Evolutionary conservation across 768 basidiomycete species (phyloP).

Genomic region (Asterophora parasitica): DNA sequence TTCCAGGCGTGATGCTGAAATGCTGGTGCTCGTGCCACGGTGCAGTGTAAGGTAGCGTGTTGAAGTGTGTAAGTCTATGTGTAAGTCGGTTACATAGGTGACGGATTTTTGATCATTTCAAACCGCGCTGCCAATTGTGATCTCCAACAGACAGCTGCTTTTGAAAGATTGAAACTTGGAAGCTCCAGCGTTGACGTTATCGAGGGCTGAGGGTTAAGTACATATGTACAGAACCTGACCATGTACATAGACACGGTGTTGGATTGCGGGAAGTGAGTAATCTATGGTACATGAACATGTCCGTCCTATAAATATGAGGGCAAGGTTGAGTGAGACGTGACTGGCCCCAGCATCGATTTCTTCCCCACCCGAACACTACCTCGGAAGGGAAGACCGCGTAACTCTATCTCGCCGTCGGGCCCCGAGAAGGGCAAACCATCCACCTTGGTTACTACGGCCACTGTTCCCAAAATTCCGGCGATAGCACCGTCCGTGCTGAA

Average conservation of each 20-base stretch:
- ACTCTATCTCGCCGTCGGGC: slow-evolving; percentile 42
- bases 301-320: background rate
- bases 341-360: slow-evolving; percentile 24
- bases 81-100: no score
- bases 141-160: no score
- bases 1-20: background rate
- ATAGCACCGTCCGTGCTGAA: slow-evolving; percentile 60
- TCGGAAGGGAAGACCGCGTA: slow-evolving; percentile 60
- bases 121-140: no score
- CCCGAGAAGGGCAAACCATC: slow-evolving; percentile 53
- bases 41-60: no score
- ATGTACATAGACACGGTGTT: no score
- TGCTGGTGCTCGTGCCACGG: background rate
- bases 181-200: no score
- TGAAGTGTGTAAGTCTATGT: no score
- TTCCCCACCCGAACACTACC: slow-evolving; percentile 66
- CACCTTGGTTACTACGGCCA: slow-evolving; percentile 55
- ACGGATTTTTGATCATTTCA: no score
- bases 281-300: background rate
- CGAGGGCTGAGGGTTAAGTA: no score
- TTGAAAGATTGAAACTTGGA: no score
- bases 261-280: no score
- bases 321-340: background rate
- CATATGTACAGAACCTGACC: no score
- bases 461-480: slow-evolving; percentile 63